Evolutionary conservation across 2,329 filamentous ascomycete species (phyloP).

Genomic region (Zasmidium cellare): DNA sequence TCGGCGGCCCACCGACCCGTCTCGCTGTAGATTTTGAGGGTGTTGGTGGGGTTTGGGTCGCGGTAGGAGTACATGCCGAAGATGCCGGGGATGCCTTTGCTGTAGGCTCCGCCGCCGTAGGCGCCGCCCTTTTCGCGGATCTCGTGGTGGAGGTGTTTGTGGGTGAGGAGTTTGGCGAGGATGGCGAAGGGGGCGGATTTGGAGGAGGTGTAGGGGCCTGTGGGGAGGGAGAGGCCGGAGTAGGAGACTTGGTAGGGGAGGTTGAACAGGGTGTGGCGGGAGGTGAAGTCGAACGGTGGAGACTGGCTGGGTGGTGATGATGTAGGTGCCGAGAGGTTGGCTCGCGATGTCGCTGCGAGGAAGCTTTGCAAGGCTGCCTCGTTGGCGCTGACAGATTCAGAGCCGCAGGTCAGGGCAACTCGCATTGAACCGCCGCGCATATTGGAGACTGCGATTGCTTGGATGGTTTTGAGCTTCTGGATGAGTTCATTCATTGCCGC

Average conservation of each 20-base stretch:
- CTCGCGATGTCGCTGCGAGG: constrained; percentile 46
- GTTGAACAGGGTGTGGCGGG: constrained; percentile 78
- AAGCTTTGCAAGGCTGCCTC: constrained; percentile 70
- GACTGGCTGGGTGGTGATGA: constrained; percentile 28
- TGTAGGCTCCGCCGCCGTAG: constrained; percentile 89
- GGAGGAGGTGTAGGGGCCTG: constrained; percentile 76
- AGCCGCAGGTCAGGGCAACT: constrained; percentile 81
- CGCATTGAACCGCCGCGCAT: constrained; percentile 61
- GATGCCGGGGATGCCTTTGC: constrained; percentile 73
- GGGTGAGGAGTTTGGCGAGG: constrained; percentile 86
- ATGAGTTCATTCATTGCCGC: constrained; percentile 62
- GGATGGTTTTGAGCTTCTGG: constrained; percentile 80
- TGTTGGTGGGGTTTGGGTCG: constrained; percentile 91
- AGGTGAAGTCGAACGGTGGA: constrained; percentile 17
- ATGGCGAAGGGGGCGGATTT: constrained; percentile 81
- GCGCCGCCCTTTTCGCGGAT: constrained; percentile 97
- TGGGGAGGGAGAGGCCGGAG: constrained; percentile 77
- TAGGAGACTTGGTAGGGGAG: constrained; percentile 98
- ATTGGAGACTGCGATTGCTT: constrained; percentile 71
- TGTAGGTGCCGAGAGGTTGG: constrained; percentile 13
- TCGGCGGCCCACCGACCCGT: constrained; percentile 82
- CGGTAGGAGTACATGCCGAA: constrained; percentile 97
- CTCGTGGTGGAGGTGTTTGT: constrained; percentile 95
- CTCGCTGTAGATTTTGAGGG: constrained; percentile 77
- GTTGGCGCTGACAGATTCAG: constrained; percentile 70